These are phyloP conservation scores for Macrocybe gigantea DNA, from an alignment of 768 basidiomycete genomes.

Conservation along the genomic window DNA sequence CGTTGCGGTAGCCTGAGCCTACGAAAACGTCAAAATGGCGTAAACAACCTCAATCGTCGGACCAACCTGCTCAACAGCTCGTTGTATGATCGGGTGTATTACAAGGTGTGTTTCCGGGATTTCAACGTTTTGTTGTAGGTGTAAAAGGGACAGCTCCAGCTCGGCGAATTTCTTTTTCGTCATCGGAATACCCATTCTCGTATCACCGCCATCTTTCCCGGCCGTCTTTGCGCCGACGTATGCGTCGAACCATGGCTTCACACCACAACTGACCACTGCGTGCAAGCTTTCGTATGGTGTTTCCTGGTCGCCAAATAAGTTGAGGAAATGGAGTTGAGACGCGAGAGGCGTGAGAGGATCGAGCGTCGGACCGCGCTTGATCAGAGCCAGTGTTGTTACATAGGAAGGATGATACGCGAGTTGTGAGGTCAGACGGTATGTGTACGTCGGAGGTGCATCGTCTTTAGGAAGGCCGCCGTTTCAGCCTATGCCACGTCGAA, in stretches of 20 bases:
- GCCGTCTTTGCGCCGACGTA: constrained; percentile 82
- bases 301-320: constrained; percentile 83
- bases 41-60: not conserved
- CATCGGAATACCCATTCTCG: constrained; percentile 92
- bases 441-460: constrained; percentile 55
- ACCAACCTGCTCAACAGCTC: constrained; percentile 70
- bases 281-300: constrained; percentile 95
- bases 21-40: not conserved
- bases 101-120: constrained; percentile 94
- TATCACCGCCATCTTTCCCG: constrained; percentile 68
- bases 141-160: constrained; percentile 87
- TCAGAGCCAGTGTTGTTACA: constrained; percentile 85
- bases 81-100: constrained; percentile 85
- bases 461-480: constrained; percentile 33
- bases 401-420: constrained; percentile 77
- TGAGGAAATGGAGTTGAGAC: constrained; percentile 85
- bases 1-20: constrained; percentile 46
- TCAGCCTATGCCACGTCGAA: constrained; percentile 3
- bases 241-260: constrained; percentile 98
- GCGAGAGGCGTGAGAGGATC: constrained; percentile 79
- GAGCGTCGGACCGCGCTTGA: constrained; percentile 83
- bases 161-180: constrained; percentile 99
- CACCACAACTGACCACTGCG: constrained; percentile 89
- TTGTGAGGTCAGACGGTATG: constrained; percentile 64
- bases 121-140: constrained; percentile 98